phyloP scores from a whole-genome alignment of 2,329 filamentous ascomycete species.

The Onygenales sp. region DNA sequence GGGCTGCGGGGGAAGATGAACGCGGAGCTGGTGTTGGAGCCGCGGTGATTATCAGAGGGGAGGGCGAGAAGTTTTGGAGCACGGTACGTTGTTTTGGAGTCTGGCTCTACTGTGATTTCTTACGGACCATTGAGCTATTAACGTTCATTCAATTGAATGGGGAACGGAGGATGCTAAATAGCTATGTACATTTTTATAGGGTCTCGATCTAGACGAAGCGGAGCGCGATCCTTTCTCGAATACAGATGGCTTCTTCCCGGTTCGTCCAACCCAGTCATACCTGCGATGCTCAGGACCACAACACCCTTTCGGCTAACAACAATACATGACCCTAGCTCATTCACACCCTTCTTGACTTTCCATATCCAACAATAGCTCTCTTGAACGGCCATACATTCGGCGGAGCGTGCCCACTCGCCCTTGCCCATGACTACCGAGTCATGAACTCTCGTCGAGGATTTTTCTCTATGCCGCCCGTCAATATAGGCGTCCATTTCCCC shows the following conservation, averaged over 20 bases:
- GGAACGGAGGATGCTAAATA: neutral
- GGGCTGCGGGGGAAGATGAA: conserved; percentile 22
- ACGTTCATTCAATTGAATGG: neutral
- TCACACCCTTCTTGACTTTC: conserved; percentile 32
- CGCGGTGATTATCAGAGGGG: conserved; percentile 40
- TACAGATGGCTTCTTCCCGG: conserved; percentile 43
- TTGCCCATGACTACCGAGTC: conserved; percentile 28
- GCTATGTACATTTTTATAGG: conserved; percentile 7
- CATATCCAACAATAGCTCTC: conserved; percentile 29
- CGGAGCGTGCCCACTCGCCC: conserved; percentile 27
- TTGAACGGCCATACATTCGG: conserved; percentile 32
- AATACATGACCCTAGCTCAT: conserved; percentile 16
- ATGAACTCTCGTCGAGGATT: conserved; percentile 30
- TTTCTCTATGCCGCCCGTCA: conserved; percentile 36
- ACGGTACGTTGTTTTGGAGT: neutral
- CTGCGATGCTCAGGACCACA: neutral
- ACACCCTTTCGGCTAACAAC: neutral
- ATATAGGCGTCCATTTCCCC: conserved; percentile 40
- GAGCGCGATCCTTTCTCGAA: conserved; percentile 43
- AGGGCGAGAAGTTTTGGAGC: conserved; percentile 20
- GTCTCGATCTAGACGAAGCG: conserved; percentile 33
- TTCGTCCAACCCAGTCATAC: neutral
- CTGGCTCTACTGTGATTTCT: neutral
- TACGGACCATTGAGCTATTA: neutral
- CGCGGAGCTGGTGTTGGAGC: conserved; percentile 19